These are phyloP conservation scores for Actinidia arguta DNA, from an alignment of 179 eudicot species.

Conservation along the genomic window DNA sequence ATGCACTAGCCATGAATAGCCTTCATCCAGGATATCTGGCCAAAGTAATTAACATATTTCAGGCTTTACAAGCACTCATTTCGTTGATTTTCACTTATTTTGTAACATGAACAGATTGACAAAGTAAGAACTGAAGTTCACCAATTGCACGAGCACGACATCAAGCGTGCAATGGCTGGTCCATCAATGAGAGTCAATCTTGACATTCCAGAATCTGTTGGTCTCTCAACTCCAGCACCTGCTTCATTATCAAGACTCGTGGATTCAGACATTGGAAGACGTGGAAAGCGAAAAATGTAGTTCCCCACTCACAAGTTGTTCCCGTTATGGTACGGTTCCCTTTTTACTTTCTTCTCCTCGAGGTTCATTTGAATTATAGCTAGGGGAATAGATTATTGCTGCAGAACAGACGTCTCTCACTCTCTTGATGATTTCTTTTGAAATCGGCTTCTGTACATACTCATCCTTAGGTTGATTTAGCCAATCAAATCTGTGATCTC, in stretches of 20 bases:
- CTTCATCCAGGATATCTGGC: not conserved
- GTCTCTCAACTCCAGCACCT: constrained; percentile 53
- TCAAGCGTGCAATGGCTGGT: constrained; percentile 58
- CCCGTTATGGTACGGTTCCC: not conserved
- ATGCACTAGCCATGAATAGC: not conserved
- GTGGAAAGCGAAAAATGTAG: constrained; percentile 75
- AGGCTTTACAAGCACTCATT: not conserved
- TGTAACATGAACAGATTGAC: constrained; percentile 56
- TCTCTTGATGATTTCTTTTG: not conserved
- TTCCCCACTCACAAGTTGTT: not conserved
- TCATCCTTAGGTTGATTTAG: not conserved
- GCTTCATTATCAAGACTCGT: constrained; percentile 71
- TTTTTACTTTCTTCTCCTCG: not conserved
- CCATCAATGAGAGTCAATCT: constrained; percentile 63
- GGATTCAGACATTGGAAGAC: constrained; percentile 75
- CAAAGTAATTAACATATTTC: not conserved
- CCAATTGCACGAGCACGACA: constrained; percentile 57
- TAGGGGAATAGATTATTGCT: not conserved
- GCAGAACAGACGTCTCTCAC: not conserved
- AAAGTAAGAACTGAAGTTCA: constrained; percentile 54
- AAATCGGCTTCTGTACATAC: not conserved
- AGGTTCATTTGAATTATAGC: not conserved
- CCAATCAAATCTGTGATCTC: not conserved
- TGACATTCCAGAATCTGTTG: constrained; percentile 96
- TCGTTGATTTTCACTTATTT: not conserved